These are phyloP conservation scores for Magnolia changhungtana DNA, from an alignment of 164 flowering plant genomes.

Conservation along the genomic window DNA sequence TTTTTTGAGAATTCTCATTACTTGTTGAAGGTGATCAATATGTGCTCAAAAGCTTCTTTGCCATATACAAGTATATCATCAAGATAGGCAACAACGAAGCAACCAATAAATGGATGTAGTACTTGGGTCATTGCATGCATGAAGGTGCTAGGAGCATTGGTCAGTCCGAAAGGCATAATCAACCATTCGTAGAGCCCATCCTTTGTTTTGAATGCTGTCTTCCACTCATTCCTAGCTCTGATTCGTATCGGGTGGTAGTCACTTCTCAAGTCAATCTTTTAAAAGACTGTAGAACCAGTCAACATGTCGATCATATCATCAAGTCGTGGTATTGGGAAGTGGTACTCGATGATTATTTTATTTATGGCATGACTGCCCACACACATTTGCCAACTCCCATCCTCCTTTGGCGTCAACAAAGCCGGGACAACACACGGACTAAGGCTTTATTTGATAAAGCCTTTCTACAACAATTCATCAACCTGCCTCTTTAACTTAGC, in stretches of 20 bases:
- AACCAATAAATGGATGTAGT: background rate
- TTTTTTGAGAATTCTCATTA: background rate
- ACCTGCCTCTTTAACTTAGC: background rate
- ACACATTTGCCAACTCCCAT: background rate
- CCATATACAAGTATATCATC: background rate
- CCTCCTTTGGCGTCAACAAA: background rate
- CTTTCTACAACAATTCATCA: background rate
- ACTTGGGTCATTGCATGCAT: background rate
- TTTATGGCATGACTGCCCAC: background rate
- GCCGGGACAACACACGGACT: background rate
- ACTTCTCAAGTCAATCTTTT: background rate
- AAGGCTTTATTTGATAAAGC: background rate
- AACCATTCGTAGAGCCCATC: constrained; percentile 6
- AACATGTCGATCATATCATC: background rate
- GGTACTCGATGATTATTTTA: background rate
- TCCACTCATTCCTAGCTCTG: constrained; percentile 3
- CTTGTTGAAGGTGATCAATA: background rate
- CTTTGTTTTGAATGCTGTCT: background rate
- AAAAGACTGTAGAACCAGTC: background rate
- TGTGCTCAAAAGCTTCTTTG: background rate
- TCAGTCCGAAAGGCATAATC: background rate
- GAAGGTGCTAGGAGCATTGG: constrained; percentile 4
- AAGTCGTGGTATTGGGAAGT: background rate
- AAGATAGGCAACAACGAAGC: background rate
- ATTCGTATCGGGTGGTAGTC: background rate